Evolutionary conservation across 1,284 basidiomycete genomes (phyloP).

Genomic region (Pseudozyma sp.): DNA sequence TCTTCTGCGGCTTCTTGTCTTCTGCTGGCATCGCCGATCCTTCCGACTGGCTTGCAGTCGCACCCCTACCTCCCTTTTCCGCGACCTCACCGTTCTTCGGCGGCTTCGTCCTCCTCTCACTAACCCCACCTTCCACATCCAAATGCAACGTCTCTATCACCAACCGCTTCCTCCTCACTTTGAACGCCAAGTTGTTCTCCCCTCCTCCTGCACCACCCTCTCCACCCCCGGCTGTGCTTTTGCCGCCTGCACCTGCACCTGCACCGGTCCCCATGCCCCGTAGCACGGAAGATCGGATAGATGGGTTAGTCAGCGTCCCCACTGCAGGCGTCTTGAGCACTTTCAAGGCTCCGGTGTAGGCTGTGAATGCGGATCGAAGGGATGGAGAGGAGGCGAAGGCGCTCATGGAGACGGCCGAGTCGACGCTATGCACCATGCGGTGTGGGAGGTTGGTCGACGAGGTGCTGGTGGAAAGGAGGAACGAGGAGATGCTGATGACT

Average conservation of each 20-base stretch:
- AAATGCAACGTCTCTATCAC: conserved; percentile 92
- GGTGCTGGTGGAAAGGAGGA: conserved; percentile 17
- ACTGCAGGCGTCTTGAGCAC: conserved; percentile 57
- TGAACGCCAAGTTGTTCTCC: conserved; percentile 94
- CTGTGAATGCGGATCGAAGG: conserved; percentile 44
- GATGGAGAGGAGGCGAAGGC: conserved; percentile 52
- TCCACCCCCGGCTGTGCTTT: conserved; percentile 29
- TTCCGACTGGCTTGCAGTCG: neutral
- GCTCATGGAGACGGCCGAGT: conserved; percentile 53
- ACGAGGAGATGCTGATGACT: conserved; percentile 44
- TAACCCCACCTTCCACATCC: conserved; percentile 89
- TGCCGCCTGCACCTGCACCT: conserved; percentile 8
- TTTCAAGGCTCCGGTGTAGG: conserved; percentile 59
- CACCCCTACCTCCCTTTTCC: neutral
- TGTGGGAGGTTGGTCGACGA: conserved; percentile 29
- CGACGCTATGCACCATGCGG: conserved; percentile 46
- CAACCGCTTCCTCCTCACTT: conserved; percentile 85
- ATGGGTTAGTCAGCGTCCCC: conserved; percentile 56
- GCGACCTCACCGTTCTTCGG: conserved; percentile 19
- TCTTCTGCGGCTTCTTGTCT: neutral
- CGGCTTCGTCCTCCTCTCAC: conserved; percentile 74
- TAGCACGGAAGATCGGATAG: conserved; percentile 54
- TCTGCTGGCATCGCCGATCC: neutral
- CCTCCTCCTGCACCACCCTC: conserved; percentile 73
- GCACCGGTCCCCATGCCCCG: conserved; percentile 60